Conservation (phyloP, 305 asterid species). For the Solanum chacoense region DNA sequence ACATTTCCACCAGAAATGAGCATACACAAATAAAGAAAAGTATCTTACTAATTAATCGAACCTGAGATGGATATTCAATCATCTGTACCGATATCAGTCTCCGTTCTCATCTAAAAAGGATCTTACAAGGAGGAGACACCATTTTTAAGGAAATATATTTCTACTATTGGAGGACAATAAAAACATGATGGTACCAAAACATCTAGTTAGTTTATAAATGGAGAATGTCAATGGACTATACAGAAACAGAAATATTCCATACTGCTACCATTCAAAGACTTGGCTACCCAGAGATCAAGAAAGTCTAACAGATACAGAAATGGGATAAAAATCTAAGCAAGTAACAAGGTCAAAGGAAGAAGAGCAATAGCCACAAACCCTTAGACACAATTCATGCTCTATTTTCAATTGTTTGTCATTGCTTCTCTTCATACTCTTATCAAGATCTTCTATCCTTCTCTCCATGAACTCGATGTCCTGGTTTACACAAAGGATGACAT, state of each 20-base stretch:
- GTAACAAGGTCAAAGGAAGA: neutral
- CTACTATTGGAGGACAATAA: neutral
- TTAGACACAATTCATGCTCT: conserved; percentile 72
- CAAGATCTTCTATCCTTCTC: conserved; percentile 84
- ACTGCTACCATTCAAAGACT: neutral
- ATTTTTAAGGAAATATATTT: neutral
- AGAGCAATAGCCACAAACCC: conserved; percentile 35
- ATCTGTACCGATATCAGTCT: neutral
- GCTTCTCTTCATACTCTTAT: conserved; percentile 99
- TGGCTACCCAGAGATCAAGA: neutral
- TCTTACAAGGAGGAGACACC: neutral
- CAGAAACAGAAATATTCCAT: neutral
- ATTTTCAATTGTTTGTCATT: conserved; percentile 92
- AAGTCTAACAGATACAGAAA: neutral
- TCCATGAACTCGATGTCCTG: conserved; percentile 91
- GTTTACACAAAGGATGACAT: neutral
- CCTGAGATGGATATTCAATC: neutral
- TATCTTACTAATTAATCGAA: neutral
- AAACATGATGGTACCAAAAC: neutral
- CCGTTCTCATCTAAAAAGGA: neutral
- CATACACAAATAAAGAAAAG: neutral
- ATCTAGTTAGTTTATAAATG: neutral
- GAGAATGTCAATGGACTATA: neutral
- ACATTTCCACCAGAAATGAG: neutral
- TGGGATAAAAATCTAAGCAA: neutral